These are phyloP conservation scores for Colletotrichum viniferum DNA, from an alignment of 2,329 filamentous ascomycete genomes.

Conservation along the genomic window DNA sequence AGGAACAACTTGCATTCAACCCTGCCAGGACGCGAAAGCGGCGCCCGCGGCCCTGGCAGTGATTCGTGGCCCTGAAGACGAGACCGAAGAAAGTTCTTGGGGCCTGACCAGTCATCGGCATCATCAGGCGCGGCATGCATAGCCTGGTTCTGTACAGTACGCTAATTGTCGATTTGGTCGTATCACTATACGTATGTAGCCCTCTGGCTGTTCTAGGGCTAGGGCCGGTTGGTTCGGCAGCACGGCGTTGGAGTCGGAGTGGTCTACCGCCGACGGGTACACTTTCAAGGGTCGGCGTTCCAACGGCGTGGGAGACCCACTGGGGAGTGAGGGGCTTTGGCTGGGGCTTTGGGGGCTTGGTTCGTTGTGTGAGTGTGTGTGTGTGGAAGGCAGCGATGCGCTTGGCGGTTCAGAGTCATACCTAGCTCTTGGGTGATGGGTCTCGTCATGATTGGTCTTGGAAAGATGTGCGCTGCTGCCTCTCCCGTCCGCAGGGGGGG, in stretches of 20 bases:
- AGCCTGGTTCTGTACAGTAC: constrained; percentile 2
- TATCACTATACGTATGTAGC: background rate
- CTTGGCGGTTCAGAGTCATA: background rate
- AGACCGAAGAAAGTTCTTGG: background rate
- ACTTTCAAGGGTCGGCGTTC: constrained; percentile 6
- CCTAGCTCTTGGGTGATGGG: background rate
- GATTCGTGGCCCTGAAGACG: constrained; percentile 4
- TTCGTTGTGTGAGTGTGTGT: background rate
- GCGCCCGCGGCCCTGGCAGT: background rate
- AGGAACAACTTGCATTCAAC: constrained; percentile 15
- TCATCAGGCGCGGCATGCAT: constrained; percentile 4
- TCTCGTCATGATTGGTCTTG: background rate
- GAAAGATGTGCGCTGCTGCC: constrained; percentile 8
- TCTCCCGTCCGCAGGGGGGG: background rate
- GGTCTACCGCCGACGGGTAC: background rate
- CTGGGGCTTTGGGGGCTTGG: background rate
- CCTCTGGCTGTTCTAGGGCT: constrained; percentile 1
- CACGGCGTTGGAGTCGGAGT: constrained; percentile 1
- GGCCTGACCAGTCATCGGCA: background rate
- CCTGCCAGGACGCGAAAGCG: constrained; percentile 9
- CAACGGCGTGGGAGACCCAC: constrained; percentile 12
- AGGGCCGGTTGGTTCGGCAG: constrained; percentile 3
- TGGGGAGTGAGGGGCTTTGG: background rate
- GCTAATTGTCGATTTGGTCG: background rate
- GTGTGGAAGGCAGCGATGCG: background rate